Conservation (phyloP, 306 rosid genomes). For the Gastrolobium villosum region DNA sequence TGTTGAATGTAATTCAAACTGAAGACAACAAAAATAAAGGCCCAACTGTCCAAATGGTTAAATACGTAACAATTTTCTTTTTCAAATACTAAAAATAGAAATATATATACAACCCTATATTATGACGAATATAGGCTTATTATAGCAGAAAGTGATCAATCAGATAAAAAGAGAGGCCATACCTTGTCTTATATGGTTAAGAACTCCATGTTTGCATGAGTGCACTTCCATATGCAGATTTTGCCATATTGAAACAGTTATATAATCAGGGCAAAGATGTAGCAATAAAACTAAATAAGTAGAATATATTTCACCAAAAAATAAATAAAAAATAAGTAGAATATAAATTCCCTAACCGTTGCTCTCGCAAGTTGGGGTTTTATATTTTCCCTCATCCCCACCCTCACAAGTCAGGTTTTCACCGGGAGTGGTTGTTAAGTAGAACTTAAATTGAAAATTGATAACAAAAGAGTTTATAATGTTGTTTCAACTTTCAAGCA, state of each 20-base stretch:
- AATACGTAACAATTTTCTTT: constrained; percentile 4
- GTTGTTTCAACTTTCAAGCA: constrained; percentile 25
- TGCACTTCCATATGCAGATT: constrained; percentile 66
- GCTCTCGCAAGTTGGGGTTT: no score
- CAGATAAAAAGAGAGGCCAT: constrained; percentile 15
- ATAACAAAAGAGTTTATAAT: not conserved
- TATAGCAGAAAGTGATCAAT: constrained; percentile 32
- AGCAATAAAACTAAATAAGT: constrained; percentile 20
- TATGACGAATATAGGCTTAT: not conserved
- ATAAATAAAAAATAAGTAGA: not conserved
- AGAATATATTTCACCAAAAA: no score
- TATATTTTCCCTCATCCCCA: no score
- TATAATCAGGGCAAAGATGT: constrained; percentile 40
- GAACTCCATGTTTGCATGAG: constrained; percentile 71
- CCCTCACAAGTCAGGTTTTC: no score
- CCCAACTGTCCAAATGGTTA: constrained; percentile 16
- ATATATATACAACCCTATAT: not conserved
- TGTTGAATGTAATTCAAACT: not conserved
- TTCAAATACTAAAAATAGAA: not conserved
- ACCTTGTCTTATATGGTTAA: constrained; percentile 69
- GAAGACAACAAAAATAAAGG: constrained; percentile 25
- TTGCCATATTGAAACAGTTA: constrained; percentile 45
- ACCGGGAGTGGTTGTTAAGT: not conserved
- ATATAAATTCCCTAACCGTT: no score
- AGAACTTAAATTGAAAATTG: not conserved